Base-by-base conservation (phyloP, 495 filamentous ascomycete genomes). In the Rusavskia elegans region DNA sequence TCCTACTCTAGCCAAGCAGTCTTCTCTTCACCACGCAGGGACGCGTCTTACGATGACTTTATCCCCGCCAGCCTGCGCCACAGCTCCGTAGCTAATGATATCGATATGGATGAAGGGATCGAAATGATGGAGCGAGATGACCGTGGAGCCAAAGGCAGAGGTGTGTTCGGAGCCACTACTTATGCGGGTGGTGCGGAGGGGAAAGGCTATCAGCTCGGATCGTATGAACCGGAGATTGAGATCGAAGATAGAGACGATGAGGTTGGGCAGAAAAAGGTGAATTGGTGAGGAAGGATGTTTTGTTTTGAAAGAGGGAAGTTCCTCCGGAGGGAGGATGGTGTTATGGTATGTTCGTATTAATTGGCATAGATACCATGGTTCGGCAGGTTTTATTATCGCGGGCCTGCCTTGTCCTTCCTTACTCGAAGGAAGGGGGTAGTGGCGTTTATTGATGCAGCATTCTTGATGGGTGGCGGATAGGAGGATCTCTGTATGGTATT, bases 211-310 rank as follows among this genome's bases (percentile, higher is more conserved):
- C 29, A 51, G 37, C 35, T 52, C 32, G 32, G 32, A 35, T 35
- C 44, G 5, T 53, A 53, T 45, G 46, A 44, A 27, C 55, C 53
- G n/a, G 56, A 58, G 38, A 54, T 61, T 7, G 32, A 25, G 5
- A 56, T 61, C 51, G 59, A 59, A 7, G 59, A 59, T n/a, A 27
- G 25, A 27, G 56, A 52, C 11, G 59, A 61, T 23, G 45, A 53
- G 10, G 59, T 49, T 21, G 49, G 42, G 50, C 41, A 55, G 32
- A 42, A 49, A 38, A 42, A 20, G 46, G 56, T 29, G 19, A 40
- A 19, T 25, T 49, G 53, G 36, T 23, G 32, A 35, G 32, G 25
- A 27, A 5, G 25, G 25, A 27, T 27, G 25, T 27, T 27, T 27
- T 6, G 25, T 27, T 27, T 27, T 27, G 4, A 6, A 1, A 27